Conservation (phyloP, 495 filamentous ascomycete species). For the Xylaria curta region DNA sequence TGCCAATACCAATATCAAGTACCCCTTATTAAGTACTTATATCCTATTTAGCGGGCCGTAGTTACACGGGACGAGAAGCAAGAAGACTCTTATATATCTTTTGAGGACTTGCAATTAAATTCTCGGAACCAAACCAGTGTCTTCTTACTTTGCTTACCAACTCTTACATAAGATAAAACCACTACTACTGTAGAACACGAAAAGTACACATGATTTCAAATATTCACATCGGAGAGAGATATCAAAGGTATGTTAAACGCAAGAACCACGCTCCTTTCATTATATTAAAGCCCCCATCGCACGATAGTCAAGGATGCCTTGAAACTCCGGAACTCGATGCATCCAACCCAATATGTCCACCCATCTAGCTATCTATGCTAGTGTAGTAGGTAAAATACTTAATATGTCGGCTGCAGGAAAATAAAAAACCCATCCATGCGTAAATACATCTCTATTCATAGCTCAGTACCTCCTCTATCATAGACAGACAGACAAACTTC, state of each 20-base stretch:
- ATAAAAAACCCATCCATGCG: background rate
- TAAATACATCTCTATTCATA: background rate
- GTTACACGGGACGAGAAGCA: too few species aligned
- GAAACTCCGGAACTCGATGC: slow-evolving; percentile 17
- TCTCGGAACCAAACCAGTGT: too few species aligned
- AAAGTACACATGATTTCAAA: background rate
- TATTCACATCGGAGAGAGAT: background rate
- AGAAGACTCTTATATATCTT: too few species aligned
- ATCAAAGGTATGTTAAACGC: slow-evolving; percentile 1
- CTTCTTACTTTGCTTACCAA: too few species aligned
- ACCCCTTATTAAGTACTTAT: too few species aligned
- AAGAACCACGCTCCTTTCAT: background rate
- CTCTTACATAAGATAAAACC: too few species aligned
- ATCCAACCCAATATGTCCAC: background rate
- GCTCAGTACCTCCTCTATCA: background rate
- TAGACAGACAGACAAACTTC: background rate
- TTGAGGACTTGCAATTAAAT: too few species aligned
- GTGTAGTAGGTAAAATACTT: background rate
- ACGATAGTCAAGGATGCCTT: slow-evolving; percentile 12
- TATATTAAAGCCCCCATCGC: background rate
- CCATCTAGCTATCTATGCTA: background rate
- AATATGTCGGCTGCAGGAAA: background rate
- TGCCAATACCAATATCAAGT: too few species aligned
- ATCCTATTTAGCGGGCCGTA: too few species aligned
- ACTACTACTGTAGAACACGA: background rate